A percentile compares a stretch with the other conserved stretches of the same genome.
Evolutionary conservation across 2,329 filamentous ascomycete genomes (phyloP).

Genomic region (Xylariaceae sp.): DNA sequence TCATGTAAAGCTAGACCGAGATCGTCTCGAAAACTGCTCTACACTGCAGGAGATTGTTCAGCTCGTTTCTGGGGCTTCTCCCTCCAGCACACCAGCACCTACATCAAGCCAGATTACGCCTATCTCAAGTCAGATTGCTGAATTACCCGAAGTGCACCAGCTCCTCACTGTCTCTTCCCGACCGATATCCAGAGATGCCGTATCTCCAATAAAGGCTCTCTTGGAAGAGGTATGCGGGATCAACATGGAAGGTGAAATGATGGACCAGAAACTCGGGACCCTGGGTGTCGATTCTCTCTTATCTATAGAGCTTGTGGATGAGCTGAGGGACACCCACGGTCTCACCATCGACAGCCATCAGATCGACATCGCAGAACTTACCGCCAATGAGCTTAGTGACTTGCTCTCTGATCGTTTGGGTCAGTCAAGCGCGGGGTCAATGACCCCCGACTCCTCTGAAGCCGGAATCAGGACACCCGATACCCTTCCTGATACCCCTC

Average conservation of each 20-base stretch:
- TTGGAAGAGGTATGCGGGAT: constrained; percentile 25
- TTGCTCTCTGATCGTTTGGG: neutral
- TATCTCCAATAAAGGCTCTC: constrained; percentile 11
- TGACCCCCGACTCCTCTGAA: neutral
- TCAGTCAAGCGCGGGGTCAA: neutral
- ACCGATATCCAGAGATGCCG: no score
- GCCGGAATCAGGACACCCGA: neutral
- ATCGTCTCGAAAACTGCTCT: constrained; percentile 6
- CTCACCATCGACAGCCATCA: constrained; percentile 17
- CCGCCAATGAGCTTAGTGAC: constrained; percentile 8
- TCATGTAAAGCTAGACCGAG: constrained; percentile 4
- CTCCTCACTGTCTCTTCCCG: no score
- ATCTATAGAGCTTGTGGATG: constrained; percentile 23
- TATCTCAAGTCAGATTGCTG: neutral
- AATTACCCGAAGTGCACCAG: neutral
- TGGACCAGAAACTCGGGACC: constrained; percentile 10
- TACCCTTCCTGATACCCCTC: neutral
- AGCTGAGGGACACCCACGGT: constrained; percentile 20
- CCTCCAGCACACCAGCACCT: constrained; percentile 1
- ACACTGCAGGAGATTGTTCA: constrained; percentile 6
- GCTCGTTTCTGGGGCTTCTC: constrained; percentile 4
- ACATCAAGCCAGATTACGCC: no score
- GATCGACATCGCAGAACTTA: constrained; percentile 11
- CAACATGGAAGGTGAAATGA: constrained; percentile 14
- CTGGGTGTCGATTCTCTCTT: constrained; percentile 27